phyloP scores from a whole-genome alignment of 169 alveolate species.

The Cryptosporidium sp. region DNA sequence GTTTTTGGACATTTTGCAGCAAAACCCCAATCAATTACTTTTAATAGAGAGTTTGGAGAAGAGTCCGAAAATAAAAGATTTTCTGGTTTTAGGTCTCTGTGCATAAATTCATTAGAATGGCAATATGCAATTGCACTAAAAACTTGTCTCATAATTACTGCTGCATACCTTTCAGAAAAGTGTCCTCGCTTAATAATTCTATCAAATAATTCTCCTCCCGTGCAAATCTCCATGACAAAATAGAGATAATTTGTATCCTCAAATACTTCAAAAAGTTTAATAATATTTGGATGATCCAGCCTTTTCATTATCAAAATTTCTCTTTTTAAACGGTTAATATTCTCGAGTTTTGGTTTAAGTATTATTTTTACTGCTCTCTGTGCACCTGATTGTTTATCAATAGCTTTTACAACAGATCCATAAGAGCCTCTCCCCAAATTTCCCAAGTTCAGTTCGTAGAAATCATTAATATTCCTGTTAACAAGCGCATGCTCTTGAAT shows the following conservation, averaged over 20 bases:
- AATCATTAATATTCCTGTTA: constrained; percentile 83
- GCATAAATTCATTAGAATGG: constrained; percentile 90
- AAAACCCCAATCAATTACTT: constrained; percentile 95
- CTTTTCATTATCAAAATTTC: constrained; percentile 88
- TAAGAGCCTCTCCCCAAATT: constrained; percentile 91
- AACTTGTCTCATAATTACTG: constrained; percentile 91
- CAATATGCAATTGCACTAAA: constrained; percentile 93
- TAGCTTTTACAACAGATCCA: constrained; percentile 90
- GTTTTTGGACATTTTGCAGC: constrained; percentile 89
- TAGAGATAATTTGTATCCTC: constrained; percentile 71
- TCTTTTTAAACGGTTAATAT: constrained; percentile 88
- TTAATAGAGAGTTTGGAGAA: constrained; percentile 88
- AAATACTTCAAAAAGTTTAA: constrained; percentile 74
- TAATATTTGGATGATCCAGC: constrained; percentile 80
- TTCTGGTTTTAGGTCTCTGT: constrained; percentile 92
- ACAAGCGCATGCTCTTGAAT: constrained; percentile 67
- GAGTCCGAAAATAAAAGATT: constrained; percentile 86
- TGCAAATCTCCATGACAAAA: constrained; percentile 76
- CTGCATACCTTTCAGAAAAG: constrained; percentile 91
- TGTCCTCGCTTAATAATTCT: constrained; percentile 72
- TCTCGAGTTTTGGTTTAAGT: constrained; percentile 87
- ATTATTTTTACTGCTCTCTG: constrained; percentile 89
- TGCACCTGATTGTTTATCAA: constrained; percentile 86
- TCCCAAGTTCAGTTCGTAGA: constrained; percentile 85
- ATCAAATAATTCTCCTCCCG: constrained; percentile 76